Percentiles rank a stretch among this genome's conserved stretches.
phyloP scores from a whole-genome alignment of 129 eudicot genomes.

The Helichrysum umbraculigerum region DNA sequence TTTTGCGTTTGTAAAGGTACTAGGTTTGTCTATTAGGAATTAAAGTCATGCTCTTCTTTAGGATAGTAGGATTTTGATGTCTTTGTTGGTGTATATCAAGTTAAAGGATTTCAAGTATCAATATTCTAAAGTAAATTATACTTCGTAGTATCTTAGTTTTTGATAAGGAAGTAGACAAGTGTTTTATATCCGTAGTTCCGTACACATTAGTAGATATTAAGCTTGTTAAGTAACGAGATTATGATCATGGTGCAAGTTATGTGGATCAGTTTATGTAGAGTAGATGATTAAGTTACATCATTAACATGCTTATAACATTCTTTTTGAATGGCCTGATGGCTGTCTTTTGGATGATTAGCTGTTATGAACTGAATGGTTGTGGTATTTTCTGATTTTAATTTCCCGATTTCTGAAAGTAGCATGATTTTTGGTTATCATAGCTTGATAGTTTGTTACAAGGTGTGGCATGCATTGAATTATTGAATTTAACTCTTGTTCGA shows the following conservation, averaged over 20 bases:
- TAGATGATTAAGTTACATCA: neutral
- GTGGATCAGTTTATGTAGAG: slow-evolving; percentile 13
- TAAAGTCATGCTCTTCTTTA: neutral
- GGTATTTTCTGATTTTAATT: neutral
- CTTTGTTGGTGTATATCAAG: neutral
- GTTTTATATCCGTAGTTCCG: neutral
- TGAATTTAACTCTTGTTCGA: neutral
- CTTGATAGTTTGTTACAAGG: slow-evolving; percentile 6
- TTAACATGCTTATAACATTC: neutral
- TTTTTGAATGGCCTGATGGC: slow-evolving; percentile 5
- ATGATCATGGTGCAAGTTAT: slow-evolving; percentile 22
- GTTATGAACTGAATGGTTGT: neutral
- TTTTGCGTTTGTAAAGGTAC: slow-evolving; percentile 5
- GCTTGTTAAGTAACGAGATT: slow-evolving; percentile 9
- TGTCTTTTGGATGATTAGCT: neutral
- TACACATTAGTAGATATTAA: slow-evolving; percentile 14
- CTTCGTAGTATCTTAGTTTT: neutral
- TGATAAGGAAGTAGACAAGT: slow-evolving; percentile 1
- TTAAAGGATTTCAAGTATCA: slow-evolving; percentile 10
- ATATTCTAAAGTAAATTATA: slow-evolving; percentile 2
- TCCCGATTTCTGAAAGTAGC: neutral
- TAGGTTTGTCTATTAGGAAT: neutral
- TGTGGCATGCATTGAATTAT: neutral
- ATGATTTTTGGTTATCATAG: neutral
- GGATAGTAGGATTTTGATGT: neutral